Evolutionary conservation across 2,329 filamentous ascomycete genomes (phyloP).

Genomic region (Diaporthe vaccinii): DNA sequence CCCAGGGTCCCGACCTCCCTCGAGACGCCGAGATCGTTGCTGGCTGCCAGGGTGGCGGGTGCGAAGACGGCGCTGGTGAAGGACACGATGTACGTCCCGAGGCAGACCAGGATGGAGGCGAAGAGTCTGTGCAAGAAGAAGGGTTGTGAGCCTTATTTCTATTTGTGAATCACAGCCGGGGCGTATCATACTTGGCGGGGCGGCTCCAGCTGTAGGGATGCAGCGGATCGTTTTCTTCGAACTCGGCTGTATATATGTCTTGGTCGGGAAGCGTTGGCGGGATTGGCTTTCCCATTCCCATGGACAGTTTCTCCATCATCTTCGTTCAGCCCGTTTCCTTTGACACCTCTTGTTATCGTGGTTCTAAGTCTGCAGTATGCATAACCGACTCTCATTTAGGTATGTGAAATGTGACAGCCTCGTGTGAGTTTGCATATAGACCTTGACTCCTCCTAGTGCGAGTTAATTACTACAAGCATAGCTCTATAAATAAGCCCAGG

Average conservation of each 20-base stretch:
- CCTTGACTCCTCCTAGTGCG: no score
- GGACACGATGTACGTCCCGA: conserved; percentile 40
- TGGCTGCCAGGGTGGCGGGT: conserved; percentile 31
- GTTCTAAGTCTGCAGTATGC: not conserved
- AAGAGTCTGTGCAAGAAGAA: conserved; percentile 29
- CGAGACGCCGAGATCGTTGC: conserved; percentile 31
- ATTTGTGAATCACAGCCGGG: no score
- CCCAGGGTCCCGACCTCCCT: conserved; percentile 52
- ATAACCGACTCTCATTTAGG: not conserved
- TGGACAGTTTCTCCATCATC: conserved; percentile 25
- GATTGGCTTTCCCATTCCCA: conserved; percentile 68
- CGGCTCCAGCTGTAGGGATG: conserved; percentile 66
- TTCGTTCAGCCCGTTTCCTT: not conserved
- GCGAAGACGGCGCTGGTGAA: conserved; percentile 42
- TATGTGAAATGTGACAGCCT: not conserved
- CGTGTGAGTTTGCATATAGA: not conserved
- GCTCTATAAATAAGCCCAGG: not conserved
- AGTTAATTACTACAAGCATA: not conserved
- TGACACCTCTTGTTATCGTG: not conserved
- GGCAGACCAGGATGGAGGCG: conserved; percentile 39
- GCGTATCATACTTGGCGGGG: conserved; percentile 54
- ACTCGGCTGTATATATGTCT: conserved; percentile 72
- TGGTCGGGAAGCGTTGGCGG: conserved; percentile 67
- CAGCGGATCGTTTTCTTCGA: conserved; percentile 64
- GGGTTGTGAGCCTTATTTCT: not conserved